These are phyloP conservation scores for Coleophoma cylindrospora DNA, from an alignment of 2,329 filamentous ascomycete genomes.

Conservation along the genomic window DNA sequence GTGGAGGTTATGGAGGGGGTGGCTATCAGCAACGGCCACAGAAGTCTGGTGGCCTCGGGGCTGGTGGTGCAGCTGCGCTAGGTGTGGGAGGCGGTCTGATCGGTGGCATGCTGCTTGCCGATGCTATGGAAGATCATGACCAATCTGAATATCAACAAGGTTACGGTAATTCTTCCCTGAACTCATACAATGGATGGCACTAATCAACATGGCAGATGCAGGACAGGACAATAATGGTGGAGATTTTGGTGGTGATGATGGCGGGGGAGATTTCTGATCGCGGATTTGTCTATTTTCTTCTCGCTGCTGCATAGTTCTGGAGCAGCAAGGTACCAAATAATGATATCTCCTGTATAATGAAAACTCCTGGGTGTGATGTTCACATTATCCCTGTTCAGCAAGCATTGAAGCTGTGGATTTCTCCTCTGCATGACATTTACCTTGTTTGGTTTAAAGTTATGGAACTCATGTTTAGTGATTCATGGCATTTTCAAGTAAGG, in stretches of 20 bases:
- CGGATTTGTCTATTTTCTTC: too few relatives aligned
- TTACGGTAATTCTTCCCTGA: slow-evolving; percentile 24
- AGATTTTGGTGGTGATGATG: slow-evolving; percentile 22
- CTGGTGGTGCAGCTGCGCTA: slow-evolving; percentile 67
- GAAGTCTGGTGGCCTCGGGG: slow-evolving; percentile 55
- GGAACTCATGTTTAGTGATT: too few relatives aligned
- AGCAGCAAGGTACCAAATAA: too few relatives aligned
- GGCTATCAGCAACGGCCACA: slow-evolving; percentile 32
- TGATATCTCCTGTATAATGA: too few relatives aligned
- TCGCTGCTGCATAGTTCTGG: too few relatives aligned
- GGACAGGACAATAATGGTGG: slow-evolving; percentile 15
- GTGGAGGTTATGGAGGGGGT: slow-evolving; percentile 31
- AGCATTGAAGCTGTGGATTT: too few relatives aligned
- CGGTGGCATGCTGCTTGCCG: slow-evolving; percentile 67
- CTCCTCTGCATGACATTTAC: too few relatives aligned
- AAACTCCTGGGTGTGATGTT: too few relatives aligned
- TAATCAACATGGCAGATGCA: slow-evolving; percentile 6
- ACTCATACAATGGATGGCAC: not conserved
- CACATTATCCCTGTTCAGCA: too few relatives aligned
- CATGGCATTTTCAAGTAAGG: too few relatives aligned
- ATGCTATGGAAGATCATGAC: slow-evolving; percentile 60
- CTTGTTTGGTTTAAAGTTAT: too few relatives aligned
- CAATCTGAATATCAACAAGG: slow-evolving; percentile 52
- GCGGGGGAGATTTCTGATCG: slow-evolving; percentile 13
- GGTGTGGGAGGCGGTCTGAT: slow-evolving; percentile 78